Base-by-base conservation (phyloP, 2,329 filamentous ascomycete species). In the Rhinocladiella similis region DNA sequence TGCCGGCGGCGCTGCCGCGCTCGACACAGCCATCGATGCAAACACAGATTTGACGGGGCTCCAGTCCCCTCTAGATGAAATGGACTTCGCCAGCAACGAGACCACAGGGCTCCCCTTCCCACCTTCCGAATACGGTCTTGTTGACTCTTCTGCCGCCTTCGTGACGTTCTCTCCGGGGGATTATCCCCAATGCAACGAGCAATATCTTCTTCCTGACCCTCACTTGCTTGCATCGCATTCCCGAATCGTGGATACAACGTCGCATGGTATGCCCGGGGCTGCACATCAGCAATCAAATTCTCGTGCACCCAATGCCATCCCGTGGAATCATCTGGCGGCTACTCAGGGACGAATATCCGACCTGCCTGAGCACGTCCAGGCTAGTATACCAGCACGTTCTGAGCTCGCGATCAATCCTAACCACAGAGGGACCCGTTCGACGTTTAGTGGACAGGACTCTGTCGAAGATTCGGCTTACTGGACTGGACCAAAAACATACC, bases 391-490 rank as follows among this genome's bases (percentile, higher is more conserved):
- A 42, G 25, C 16, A n/a, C 27, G 22, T 22, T 38, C 42, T n/a
- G 47, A 33, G 38, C 52, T 53, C 38, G 48, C 47, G 5, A 41
- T 13, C 16, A 53, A 41, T 14, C 50, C 47, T 16, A 14, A 10
- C n/a, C 49, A 49, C 36, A 35, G 36, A 20, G 50, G 47, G 42
- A 16, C 45, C 19, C 20, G 14, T 18, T 62, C 59, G 25, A 43
- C 47, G 22, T 53, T 39, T 9, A 59, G 59, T 57, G 59, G 53
- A 57, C 46, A 45, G 9, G 51, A 35, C 29, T 59, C 59, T 12
- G 41, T 59, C 16, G 29, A 38, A 62, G 59, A 62, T 36, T 62
- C 59, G 18, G 56, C 53, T 19, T 62, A 62, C 27, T 55, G 25
- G 12, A 57, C 59, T 18, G 39, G 47, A 36, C 53, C 50, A 36